Percentiles rank a stretch among this genome's conserved stretches.
Evolutionary conservation across 1,139 yeast species (phyloP).

Genomic region (Pichia terricola): DNA sequence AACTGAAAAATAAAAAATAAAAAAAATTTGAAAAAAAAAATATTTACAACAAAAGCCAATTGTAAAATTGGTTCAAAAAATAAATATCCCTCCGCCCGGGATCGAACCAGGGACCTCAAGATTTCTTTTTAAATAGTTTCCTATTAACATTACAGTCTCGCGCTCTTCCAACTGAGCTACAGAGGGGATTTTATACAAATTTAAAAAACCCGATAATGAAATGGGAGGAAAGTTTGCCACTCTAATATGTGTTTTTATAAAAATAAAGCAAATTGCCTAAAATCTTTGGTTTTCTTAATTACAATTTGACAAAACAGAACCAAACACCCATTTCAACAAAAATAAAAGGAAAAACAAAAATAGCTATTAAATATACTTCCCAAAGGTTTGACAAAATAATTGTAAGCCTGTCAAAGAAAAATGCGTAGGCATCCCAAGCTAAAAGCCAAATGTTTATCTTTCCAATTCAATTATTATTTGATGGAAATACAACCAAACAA

Average conservation of each 20-base stretch:
- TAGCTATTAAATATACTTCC: not conserved
- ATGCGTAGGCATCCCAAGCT: too few relatives aligned
- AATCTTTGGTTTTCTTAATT: too few relatives aligned
- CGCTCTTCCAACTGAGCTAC: constrained; percentile 14
- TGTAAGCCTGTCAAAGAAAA: too few relatives aligned
- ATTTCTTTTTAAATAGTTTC: constrained; percentile 5
- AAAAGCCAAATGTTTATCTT: too few relatives aligned
- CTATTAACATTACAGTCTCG: constrained; percentile 8
- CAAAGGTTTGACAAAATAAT: too few relatives aligned
- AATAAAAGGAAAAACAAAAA: not conserved
- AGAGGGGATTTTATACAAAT: constrained; percentile 2
- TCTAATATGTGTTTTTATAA: too few relatives aligned
- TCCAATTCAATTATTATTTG: too few relatives aligned
- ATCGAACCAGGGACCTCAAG: constrained; percentile 13
- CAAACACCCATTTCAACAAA: too few relatives aligned
- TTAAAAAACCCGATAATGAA: not conserved
- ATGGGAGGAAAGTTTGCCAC: too few relatives aligned
- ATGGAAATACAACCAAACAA: too few relatives aligned
- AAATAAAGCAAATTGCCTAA: too few relatives aligned
- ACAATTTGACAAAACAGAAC: too few relatives aligned
- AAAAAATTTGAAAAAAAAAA: constrained; percentile 1
- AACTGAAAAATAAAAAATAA: not conserved
- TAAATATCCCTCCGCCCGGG: constrained; percentile 11
- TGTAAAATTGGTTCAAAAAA: not conserved
- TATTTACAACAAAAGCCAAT: not conserved